Percentiles rank a stretch among this genome's conserved stretches.
Conservation (phyloP, 257 asterid genomes). For the Capsicum pubescens region DNA sequence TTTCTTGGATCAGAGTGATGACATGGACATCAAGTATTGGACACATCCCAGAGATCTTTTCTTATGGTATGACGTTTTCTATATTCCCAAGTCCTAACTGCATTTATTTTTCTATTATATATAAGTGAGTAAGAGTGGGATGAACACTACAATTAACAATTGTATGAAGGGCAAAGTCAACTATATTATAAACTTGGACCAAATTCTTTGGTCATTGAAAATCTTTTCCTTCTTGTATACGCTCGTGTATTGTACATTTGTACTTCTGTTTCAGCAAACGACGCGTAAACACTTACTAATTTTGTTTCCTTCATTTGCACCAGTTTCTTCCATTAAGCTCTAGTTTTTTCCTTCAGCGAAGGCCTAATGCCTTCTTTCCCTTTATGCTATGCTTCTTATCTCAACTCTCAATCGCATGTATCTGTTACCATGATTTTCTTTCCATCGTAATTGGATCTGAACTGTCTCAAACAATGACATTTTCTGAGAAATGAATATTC, state of each 20-base stretch:
- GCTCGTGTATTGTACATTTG: no score
- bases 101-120: background rate
- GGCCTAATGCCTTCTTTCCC: background rate
- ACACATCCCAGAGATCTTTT: constrained; percentile 12
- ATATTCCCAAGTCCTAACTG: background rate
- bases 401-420: no score
- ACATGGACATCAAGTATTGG: background rate
- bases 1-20: background rate
- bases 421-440: no score
- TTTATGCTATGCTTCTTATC: background rate
- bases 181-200: background rate
- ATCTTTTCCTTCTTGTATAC: background rate
- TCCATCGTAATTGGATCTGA: no score
- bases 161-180: background rate
- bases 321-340: background rate
- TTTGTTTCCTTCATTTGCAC: background rate
- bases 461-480: no score
- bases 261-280: background rate
- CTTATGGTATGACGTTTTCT: background rate
- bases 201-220: background rate
- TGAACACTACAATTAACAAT: background rate
- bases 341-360: background rate
- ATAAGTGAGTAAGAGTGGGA: background rate
- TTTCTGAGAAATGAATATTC: no score
- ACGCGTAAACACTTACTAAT: background rate